Conservation (phyloP, 805 yeast species). For the Middelhovenomyces tepae region DNA sequence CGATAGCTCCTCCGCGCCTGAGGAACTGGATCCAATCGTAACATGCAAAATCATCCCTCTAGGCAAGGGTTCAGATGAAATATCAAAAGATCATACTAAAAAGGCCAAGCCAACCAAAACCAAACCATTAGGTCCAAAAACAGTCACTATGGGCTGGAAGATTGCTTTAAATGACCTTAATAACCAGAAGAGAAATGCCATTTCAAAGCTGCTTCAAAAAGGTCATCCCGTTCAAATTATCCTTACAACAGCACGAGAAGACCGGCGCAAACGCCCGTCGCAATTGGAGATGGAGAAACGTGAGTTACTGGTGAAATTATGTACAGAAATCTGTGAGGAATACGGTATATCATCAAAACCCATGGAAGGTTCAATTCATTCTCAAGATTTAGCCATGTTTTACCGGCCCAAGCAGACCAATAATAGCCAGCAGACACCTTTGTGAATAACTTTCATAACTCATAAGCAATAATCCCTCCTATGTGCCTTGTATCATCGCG, state of each 20-base stretch:
- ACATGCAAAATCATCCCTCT: slow-evolving; percentile 17
- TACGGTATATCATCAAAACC: slow-evolving; percentile 17
- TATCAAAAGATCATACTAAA: slow-evolving; percentile 4
- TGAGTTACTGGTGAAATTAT: slow-evolving; percentile 17
- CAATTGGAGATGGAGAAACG: slow-evolving; percentile 24
- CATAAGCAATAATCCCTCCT: slow-evolving; percentile 2
- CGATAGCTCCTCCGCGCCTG: slow-evolving; percentile 4
- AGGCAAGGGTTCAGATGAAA: not conserved
- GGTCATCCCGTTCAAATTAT: slow-evolving; percentile 23
- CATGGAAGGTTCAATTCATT: slow-evolving; percentile 18
- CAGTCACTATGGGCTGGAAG: slow-evolving; percentile 24
- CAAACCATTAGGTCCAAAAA: slow-evolving; percentile 17
- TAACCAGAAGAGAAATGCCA: slow-evolving; percentile 25
- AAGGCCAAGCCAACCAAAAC: slow-evolving; percentile 8
- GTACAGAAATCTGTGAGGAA: slow-evolving; percentile 17
- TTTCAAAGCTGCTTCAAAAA: slow-evolving; percentile 23
- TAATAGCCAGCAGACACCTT: not conserved
- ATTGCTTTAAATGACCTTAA: slow-evolving; percentile 25
- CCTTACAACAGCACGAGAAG: slow-evolving; percentile 12
- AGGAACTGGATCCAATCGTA: slow-evolving; percentile 17
- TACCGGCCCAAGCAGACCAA: slow-evolving; percentile 2
- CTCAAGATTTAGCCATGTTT: slow-evolving; percentile 10
- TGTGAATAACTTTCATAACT: not conserved
- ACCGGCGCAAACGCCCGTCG: slow-evolving; percentile 10
- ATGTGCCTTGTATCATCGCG: slow-evolving; percentile 15